Evolutionary conservation across 257 asterid species (phyloP).

Genomic region (Buddleja alternifolia): DNA sequence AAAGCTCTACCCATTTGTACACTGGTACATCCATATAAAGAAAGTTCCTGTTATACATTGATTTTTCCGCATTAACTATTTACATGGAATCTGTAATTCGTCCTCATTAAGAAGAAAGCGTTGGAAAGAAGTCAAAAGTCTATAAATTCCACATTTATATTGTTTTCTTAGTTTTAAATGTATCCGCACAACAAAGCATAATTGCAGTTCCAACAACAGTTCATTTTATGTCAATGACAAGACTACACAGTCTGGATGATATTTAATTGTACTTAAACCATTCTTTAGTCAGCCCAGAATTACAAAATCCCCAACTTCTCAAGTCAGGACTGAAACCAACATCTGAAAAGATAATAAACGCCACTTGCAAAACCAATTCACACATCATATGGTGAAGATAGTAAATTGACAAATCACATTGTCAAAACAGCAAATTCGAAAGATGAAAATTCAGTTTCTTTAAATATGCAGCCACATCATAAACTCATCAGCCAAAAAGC

Average conservation of each 20-base stretch:
- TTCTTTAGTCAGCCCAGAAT: neutral
- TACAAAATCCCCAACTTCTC: neutral
- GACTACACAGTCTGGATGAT: neutral
- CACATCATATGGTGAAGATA: too few relatives aligned
- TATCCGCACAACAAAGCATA: neutral
- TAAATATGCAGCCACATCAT: neutral
- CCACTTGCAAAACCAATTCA: too few relatives aligned
- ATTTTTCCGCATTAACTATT: slow-evolving; percentile 7
- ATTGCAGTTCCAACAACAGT: neutral
- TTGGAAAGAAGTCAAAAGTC: neutral
- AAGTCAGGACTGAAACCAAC: neutral
- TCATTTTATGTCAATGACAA: neutral
- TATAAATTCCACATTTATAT: neutral
- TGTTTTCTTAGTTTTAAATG: neutral
- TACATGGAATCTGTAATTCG: neutral
- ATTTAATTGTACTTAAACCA: neutral
- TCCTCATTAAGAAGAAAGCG: neutral
- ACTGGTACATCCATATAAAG: slow-evolving; percentile 1
- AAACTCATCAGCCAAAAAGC: neutral
- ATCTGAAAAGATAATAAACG: neutral
- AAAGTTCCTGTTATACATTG: neutral
- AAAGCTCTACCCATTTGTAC: neutral
- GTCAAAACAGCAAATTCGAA: neutral
- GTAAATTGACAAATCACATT: neutral
- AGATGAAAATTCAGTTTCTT: neutral